Base-by-base conservation (phyloP, 805 yeast genomes). In the Cyberlindnera samutprakarnensis region DNA sequence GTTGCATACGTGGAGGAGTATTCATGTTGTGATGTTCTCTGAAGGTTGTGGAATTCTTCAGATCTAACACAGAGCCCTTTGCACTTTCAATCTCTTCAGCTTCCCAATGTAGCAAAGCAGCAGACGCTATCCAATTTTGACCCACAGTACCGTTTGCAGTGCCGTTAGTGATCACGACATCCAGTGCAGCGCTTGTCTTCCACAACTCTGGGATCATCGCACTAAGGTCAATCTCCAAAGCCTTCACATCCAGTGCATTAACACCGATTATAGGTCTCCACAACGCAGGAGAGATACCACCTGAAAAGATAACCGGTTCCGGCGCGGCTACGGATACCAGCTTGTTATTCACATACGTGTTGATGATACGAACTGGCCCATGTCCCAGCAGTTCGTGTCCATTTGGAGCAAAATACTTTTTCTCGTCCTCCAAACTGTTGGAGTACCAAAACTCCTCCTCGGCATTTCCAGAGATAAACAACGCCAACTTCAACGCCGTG, bases 391-490 rank as follows among this genome's bases (percentile, higher is more conserved):
- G 59, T 5, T 46, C 47, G 29, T 62, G 66, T 2, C 71, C 69
- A 15, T 57, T 46, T 2, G 47, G 39, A 2, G 43, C 48, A 39
- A 72, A 74, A n/a, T 46, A 45, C 25, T 61, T 50, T n/a, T 52
- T 56, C 41, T 55, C 66, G 28, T 60, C 49, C 43, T 75, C 82
- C 26, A 78, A 37, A 9, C 65, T 56, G 24, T 82, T 79, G 3
- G 75, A 56, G 54, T 78, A 86, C 94, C 94, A 85, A 46, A 82
- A 81, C 52, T 86, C 95, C 55, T 85, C 95, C 22, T 69, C 75
- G 3, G 78, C 79, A 46, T 79, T 83, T 3, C 92, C 95, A 14
- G 83, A 72, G 10, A 80, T 73, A 42, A 73, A 75, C 5, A 85
- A 51, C 9, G 78, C 67, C 20, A 84, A 51, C 36, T 58, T 60